These are phyloP conservation scores for Solanum aculeatissimum DNA, from an alignment of 305 asterid species.

Conservation along the genomic window DNA sequence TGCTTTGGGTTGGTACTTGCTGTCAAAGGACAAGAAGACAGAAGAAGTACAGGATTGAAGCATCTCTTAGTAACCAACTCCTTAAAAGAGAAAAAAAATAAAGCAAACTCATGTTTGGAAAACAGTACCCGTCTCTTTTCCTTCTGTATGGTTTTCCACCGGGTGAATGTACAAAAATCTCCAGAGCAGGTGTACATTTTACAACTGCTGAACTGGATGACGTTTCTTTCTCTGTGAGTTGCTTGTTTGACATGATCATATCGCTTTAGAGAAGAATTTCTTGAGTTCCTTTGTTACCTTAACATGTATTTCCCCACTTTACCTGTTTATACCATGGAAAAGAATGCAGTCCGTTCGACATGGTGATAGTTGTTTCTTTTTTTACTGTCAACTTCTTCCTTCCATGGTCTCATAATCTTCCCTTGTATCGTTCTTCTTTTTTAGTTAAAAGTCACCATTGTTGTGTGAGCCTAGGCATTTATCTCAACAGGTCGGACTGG, in stretches of 20 bases:
- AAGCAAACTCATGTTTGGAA: slow-evolving; percentile 6
- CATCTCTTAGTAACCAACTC: not conserved
- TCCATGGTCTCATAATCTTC: not conserved
- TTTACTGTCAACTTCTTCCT: not conserved
- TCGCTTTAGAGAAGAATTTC: not conserved
- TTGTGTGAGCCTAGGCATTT: not conserved
- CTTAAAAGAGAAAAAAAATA: slow-evolving; percentile 4
- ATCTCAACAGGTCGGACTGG: not conserved
- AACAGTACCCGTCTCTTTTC: not conserved
- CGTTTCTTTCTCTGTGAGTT: not conserved
- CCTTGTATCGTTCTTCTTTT: not conserved
- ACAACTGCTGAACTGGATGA: not conserved
- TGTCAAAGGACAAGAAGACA: slow-evolving; percentile 45
- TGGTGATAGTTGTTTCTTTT: not conserved
- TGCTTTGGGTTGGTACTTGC: slow-evolving; percentile 66
- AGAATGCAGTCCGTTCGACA: not conserved
- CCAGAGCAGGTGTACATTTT: not conserved
- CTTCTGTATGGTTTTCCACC: not conserved
- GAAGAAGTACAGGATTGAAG: slow-evolving; percentile 54
- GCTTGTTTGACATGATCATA: not conserved
- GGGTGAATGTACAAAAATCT: not conserved
- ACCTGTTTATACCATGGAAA: not conserved
- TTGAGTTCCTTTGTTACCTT: not conserved
- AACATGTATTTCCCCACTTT: not conserved
- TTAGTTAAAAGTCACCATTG: not conserved